Evolutionary conservation across 75 land plant species (phyloP).

Genomic region (Isoetes taiwanensis): DNA sequence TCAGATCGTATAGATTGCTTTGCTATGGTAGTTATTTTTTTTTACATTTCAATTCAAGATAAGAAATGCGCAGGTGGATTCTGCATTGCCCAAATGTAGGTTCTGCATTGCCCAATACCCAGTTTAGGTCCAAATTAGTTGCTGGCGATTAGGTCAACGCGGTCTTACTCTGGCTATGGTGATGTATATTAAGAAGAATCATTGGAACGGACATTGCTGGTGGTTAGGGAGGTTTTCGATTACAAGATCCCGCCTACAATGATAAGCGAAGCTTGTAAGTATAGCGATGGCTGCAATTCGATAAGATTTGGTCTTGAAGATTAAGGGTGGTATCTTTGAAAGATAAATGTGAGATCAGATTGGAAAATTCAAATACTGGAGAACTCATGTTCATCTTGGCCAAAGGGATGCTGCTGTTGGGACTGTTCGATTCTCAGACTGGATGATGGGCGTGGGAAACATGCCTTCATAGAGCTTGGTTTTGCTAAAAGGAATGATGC

Average conservation of each 20-base stretch:
- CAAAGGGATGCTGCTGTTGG: neutral
- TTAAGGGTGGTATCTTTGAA: neutral
- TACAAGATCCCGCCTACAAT: slow-evolving; percentile 4
- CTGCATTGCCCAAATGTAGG: too few species aligned
- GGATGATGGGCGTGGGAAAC: neutral
- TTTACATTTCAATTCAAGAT: too few species aligned
- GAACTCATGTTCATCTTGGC: neutral
- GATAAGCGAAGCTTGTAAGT: neutral
- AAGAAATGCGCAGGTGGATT: too few species aligned
- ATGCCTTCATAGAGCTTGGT: neutral
- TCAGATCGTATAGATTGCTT: too few species aligned
- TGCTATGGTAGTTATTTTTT: too few species aligned
- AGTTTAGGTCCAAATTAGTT: too few species aligned
- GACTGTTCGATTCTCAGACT: neutral
- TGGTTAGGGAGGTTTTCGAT: neutral
- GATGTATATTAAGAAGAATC: too few species aligned
- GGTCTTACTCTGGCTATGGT: too few species aligned
- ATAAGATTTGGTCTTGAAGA: slow-evolving; percentile 4
- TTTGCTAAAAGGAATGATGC: slow-evolving; percentile 5
- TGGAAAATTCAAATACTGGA: slow-evolving; percentile 2
- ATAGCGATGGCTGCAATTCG: neutral
- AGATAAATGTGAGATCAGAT: neutral
- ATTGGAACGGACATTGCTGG: neutral
- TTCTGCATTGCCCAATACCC: too few species aligned
- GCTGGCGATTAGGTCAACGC: too few species aligned